Evolutionary conservation across 2,329 filamentous ascomycete species (phyloP).

Genomic region (Pseudogymnoascus sp.): DNA sequence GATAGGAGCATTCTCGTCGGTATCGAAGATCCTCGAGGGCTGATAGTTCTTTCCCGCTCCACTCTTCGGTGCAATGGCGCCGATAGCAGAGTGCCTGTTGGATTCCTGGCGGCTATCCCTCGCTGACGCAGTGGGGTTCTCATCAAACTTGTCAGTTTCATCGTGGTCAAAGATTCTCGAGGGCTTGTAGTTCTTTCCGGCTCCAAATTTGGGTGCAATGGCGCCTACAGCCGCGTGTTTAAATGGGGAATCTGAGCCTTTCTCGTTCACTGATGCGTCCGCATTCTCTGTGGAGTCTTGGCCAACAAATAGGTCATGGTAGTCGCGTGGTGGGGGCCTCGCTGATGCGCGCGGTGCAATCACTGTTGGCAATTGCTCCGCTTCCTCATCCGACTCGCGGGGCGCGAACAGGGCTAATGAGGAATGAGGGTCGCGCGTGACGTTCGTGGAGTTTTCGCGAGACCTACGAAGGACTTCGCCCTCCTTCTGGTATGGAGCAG

Average conservation of each 20-base stretch:
- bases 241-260: conserved; percentile 18
- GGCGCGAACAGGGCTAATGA: conserved; percentile 68
- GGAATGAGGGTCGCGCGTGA: conserved; percentile 56
- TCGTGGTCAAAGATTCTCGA: conserved; percentile 56
- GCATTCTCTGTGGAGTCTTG: conserved; percentile 24
- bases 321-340: conserved; percentile 60
- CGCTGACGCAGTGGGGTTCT: conserved; percentile 4
- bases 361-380: conserved; percentile 38
- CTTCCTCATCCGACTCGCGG: conserved; percentile 49
- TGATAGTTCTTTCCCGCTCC: conserved; percentile 54
- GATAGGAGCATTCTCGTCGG: conserved; percentile 39
- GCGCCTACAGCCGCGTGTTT: conserved; percentile 12
- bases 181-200: conserved; percentile 52
- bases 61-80: conserved; percentile 37
- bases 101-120: conserved; percentile 9
- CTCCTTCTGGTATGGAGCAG: conserved; percentile 22
- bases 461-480: conserved; percentile 35
- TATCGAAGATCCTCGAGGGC: conserved; percentile 55
- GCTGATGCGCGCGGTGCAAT: conserved; percentile 56
- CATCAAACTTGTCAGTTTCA: conserved; percentile 28
- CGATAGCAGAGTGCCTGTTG: conserved; percentile 2
- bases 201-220: conserved; percentile 44
- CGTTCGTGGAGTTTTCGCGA: conserved; percentile 45
- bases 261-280: conserved; percentile 13
- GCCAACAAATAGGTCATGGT: conserved; percentile 61